Percentiles rank a stretch among this genome's conserved stretches.
These are phyloP conservation scores for Cryptomeria japonica DNA, from an alignment of 75 land plant species.

Conservation along the genomic window DNA sequence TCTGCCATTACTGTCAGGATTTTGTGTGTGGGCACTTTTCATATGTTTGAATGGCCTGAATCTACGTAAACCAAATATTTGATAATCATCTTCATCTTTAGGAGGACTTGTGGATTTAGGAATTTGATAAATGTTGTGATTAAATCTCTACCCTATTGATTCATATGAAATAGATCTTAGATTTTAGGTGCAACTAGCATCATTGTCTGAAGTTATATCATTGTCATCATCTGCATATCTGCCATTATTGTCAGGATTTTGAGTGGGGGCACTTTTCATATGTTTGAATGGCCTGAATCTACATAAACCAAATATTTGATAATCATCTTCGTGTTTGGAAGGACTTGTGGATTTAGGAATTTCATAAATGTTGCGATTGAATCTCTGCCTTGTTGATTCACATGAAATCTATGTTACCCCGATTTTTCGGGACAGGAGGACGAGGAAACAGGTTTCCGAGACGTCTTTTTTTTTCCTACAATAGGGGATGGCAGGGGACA, in stretches of 20 bases:
- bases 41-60: slow-evolving; percentile 14
- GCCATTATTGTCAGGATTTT: slow-evolving; percentile 5
- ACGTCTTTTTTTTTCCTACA: too few species aligned
- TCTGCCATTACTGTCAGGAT: slow-evolving; percentile 4
- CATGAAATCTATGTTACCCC: too few species aligned
- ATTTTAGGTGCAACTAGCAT: slow-evolving; percentile 24
- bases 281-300: slow-evolving; percentile 14
- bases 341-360: neutral
- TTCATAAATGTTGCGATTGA: neutral
- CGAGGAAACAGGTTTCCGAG: too few species aligned
- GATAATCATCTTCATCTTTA: slow-evolving; percentile 35
- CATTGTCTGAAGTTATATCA: slow-evolving; percentile 17
- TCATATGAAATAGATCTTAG: slow-evolving; percentile 7
- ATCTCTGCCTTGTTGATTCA: neutral
- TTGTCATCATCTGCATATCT: slow-evolving; percentile 2
- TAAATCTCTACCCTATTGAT: neutral
- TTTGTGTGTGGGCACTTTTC: slow-evolving; percentile 12
- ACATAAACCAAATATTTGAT: slow-evolving; percentile 25
- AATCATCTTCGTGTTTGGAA: slow-evolving; percentile 28
- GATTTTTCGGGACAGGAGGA: too few species aligned
- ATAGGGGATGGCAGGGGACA: too few species aligned
- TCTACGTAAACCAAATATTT: slow-evolving; percentile 20
- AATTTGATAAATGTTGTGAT: neutral
- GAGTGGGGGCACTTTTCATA: slow-evolving; percentile 14
- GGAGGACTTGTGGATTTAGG: neutral